phyloP scores from a whole-genome alignment of 2,329 filamentous ascomycete species.

The Huntiella omanensis region DNA sequence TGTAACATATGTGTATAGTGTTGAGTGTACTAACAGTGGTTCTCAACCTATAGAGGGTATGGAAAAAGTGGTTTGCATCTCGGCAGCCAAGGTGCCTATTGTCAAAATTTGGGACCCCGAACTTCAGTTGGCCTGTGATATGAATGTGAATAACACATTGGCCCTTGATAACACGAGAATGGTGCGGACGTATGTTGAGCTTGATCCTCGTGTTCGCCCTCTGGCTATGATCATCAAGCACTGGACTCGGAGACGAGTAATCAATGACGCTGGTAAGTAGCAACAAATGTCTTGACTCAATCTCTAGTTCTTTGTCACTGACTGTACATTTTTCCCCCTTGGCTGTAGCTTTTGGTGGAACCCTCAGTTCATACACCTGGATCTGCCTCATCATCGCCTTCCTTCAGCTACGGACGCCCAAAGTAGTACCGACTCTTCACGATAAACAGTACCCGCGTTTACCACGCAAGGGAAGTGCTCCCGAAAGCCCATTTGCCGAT shows the following conservation, averaged over 20 bases:
- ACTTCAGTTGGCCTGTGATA: constrained; percentile 73
- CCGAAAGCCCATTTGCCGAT: constrained; percentile 66
- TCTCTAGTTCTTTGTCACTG: not conserved
- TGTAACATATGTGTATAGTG: not conserved
- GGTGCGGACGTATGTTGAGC: constrained; percentile 91
- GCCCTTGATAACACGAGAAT: constrained; percentile 93
- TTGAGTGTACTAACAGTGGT: not conserved
- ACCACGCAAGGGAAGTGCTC: constrained; percentile 34
- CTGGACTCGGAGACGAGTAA: constrained; percentile 80
- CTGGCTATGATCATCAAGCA: constrained; percentile 95
- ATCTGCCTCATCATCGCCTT: constrained; percentile 98
- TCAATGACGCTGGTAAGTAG: constrained; percentile 88
- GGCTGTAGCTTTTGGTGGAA: constrained; percentile 62
- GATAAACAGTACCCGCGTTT: constrained; percentile 46
- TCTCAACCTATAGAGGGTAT: constrained; percentile 54
- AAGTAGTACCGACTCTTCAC: constrained; percentile 72
- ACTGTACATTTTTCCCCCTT: constrained; percentile 11
- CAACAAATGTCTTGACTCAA: not conserved
- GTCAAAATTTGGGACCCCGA: constrained; percentile 98
- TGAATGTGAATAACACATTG: constrained; percentile 96
- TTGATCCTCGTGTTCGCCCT: constrained; percentile 76
- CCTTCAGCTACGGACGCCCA: constrained; percentile 67
- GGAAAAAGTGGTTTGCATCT: constrained; percentile 89
- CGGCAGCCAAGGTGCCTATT: constrained; percentile 89
- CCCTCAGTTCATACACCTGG: constrained; percentile 96